phyloP scores from a whole-genome alignment of 768 basidiomycete genomes.

The Gyrodon lividus region DNA sequence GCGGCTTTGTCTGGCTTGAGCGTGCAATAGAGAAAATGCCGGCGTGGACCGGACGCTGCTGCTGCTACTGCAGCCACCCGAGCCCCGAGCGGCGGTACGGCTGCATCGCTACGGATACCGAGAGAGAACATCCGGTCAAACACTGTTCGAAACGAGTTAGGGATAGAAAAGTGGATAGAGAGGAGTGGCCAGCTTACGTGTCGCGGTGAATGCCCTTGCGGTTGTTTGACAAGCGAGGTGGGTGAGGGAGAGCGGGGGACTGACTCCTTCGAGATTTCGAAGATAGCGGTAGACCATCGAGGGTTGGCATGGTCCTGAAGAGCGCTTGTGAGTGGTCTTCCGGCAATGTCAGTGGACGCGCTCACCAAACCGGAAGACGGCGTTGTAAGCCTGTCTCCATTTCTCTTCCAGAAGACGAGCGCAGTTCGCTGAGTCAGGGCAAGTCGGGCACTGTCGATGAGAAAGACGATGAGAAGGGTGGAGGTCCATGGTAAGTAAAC shows the following conservation, averaged over 20 bases:
- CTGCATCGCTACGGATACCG: constrained; percentile 72
- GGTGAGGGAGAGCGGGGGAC: constrained; percentile 81
- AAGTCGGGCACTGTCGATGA: constrained; percentile 65
- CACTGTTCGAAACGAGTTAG: constrained; percentile 42
- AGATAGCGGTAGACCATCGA: constrained; percentile 93
- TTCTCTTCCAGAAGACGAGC: constrained; percentile 89
- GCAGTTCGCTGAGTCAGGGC: constrained; percentile 76
- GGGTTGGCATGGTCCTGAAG: constrained; percentile 76
- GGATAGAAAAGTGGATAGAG: background rate
- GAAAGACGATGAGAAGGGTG: background rate
- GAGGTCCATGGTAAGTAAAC: constrained; percentile 20
- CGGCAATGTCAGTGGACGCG: background rate
- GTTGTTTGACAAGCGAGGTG: constrained; percentile 87
- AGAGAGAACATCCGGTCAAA: constrained; percentile 90
- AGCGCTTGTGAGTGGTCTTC: background rate
- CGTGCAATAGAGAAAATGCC: constrained; percentile 83
- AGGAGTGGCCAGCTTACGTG: constrained; percentile 49
- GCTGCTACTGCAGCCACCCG: constrained; percentile 67
- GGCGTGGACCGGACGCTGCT: constrained; percentile 66
- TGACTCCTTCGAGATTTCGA: constrained; percentile 86
- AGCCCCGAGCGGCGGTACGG: constrained; percentile 54
- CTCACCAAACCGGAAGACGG: constrained; percentile 82
- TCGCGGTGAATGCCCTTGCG: constrained; percentile 86
- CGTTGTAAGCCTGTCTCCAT: constrained; percentile 85
- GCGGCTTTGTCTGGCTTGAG: constrained; percentile 57